Evolutionary conservation across 495 filamentous ascomycete species (phyloP), one percentile per base, ranked within the genome.

Genomic region (Trichoderma reesei): DNA sequence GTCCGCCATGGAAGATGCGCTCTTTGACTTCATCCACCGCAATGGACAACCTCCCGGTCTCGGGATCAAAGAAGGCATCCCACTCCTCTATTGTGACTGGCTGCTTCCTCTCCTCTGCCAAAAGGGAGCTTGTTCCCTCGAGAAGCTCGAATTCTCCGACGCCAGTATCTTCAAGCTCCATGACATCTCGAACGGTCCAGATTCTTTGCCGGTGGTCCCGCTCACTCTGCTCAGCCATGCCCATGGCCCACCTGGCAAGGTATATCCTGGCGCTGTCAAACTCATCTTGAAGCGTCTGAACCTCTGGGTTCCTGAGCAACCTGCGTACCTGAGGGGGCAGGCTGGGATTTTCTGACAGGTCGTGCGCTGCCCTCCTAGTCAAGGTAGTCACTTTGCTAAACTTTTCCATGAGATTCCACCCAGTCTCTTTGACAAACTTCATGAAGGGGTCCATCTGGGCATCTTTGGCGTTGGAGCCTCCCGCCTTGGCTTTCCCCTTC

Each of bases 181-280:
- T 81, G 16, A 96, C 87, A 77, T 98, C 94, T 69, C 86, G 86
- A 5, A 90, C 92, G 0, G 92, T 96, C 88, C 91, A 98, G 68
- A 96, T 95, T 42, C 92, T 80, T 72, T 90, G 86, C 63, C 84
- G 90, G 39, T 85, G 73, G 61, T 98, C 94, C 46, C 84, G 79
- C 72, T 98, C 94, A 69, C 91, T 90, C 76, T 98, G 94, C 73
- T 98, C 94, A 0, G 93, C 91, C 63, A 98, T 95, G 1, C 90
- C 95, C 94, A 98, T 98, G 0, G 94, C 94, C 94, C 94, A 98
- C 56, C 94, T 81, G 3, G 94, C 94, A 31, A 98, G 80, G 69
- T 98, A 98, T 42, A 98, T 78, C 66, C 94, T 82, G 6, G 95
- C 94, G 69, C 90, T 96, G 74, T 98, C 95, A 67, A 98, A 98